Conservation (phyloP, 768 basidiomycete species). For the Suillus sp. region DNA sequence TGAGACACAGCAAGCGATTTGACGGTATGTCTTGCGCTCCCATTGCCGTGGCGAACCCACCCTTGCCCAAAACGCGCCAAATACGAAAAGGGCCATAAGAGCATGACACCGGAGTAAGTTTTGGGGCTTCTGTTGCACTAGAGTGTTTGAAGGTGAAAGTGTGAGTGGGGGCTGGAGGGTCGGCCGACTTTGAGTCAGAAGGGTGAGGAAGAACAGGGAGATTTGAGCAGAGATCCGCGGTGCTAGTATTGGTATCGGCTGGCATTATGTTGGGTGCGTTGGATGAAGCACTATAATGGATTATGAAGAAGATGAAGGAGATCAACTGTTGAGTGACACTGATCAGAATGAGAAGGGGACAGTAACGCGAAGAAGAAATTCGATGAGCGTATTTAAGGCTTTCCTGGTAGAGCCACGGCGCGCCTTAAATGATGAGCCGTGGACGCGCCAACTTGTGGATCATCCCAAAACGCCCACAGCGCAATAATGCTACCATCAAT, state of each 20-base stretch:
- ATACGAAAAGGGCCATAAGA: constrained; percentile 30
- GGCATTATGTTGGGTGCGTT: not conserved
- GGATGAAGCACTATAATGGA: not conserved
- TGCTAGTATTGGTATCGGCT: not conserved
- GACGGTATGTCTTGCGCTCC: constrained; percentile 28
- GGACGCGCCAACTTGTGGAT: constrained; percentile 12
- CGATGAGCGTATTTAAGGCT: not conserved
- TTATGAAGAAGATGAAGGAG: not conserved
- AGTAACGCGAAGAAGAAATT: not conserved
- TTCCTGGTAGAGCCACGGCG: not conserved
- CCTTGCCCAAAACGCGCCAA: constrained; percentile 20
- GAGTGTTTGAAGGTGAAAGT: not conserved
- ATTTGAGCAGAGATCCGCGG: not conserved
- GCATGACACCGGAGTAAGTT: too few species aligned
- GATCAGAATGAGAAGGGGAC: not conserved
- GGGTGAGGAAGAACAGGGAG: not conserved
- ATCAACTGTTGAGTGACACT: constrained; percentile 12
- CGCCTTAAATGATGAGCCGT: not conserved
- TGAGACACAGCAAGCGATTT: constrained; percentile 42
- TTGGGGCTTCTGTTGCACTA: not conserved
- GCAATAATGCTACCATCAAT: not conserved
- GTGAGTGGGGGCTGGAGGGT: not conserved
- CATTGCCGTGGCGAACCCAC: constrained; percentile 24
- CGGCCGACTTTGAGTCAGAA: not conserved
- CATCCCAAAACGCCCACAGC: not conserved